Evolutionary conservation across 805 yeast species (phyloP).

Genomic region (Suhomyces emberorum): DNA sequence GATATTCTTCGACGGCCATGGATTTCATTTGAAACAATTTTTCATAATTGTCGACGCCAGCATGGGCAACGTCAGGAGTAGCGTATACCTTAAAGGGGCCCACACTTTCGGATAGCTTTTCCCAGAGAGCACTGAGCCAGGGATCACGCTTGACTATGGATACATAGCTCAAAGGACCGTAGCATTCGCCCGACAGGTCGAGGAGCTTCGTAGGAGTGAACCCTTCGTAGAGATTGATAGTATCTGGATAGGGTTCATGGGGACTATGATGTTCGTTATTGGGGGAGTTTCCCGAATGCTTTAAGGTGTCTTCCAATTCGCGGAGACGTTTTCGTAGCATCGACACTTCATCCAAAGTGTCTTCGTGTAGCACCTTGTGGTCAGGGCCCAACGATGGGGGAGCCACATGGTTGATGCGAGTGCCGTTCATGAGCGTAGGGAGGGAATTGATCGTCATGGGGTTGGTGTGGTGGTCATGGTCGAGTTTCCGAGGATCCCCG

Average conservation of each 20-base stretch:
- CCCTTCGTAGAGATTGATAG: conserved; percentile 19
- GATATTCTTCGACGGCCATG: conserved; percentile 33
- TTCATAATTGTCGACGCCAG: conserved; percentile 13
- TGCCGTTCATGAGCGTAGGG: too few species aligned
- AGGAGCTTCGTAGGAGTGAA: conserved; percentile 18
- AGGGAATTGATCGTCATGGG: too few species aligned
- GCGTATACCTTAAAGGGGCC: conserved; percentile 13
- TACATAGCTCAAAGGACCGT: conserved; percentile 40
- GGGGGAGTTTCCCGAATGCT: background rate
- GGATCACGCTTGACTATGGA: conserved; percentile 34
- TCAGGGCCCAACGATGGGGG: too few species aligned
- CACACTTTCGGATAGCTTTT: conserved; percentile 16
- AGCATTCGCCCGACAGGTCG: conserved; percentile 25
- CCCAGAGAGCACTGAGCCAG: conserved; percentile 33
- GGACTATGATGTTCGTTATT: too few species aligned
- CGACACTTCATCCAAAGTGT: conserved; percentile 4
- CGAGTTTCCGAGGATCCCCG: background rate
- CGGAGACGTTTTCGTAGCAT: conserved; percentile 6
- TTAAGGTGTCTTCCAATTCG: conserved; percentile 2
- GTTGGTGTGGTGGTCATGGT: too few species aligned
- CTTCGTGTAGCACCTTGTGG: too few species aligned
- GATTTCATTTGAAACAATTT: conserved; percentile 27
- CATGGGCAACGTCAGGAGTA: conserved; percentile 7
- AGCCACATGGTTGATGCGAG: too few species aligned
- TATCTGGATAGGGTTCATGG: conserved; percentile 9